Evolutionary conservation across 768 basidiomycete genomes (phyloP).

Genomic region (Panaeolus cyanescens): DNA sequence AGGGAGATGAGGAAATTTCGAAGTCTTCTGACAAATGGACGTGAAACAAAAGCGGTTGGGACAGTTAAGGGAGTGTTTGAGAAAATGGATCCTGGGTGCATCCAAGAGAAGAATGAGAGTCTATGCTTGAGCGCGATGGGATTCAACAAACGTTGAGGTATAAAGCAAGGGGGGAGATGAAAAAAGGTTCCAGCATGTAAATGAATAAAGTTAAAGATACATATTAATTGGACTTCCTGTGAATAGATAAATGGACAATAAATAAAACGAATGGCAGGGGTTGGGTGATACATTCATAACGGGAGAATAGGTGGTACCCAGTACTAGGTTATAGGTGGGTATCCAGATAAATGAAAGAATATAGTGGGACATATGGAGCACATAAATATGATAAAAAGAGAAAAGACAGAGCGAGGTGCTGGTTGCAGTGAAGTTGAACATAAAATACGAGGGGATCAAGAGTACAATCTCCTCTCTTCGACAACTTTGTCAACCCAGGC

Average conservation of each 20-base stretch:
- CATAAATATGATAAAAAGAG: not conserved
- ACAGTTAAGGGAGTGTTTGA: no score
- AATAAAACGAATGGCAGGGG: not conserved
- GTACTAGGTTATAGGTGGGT: not conserved
- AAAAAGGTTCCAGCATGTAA: not conserved
- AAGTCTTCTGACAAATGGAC: no score
- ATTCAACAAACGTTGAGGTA: not conserved
- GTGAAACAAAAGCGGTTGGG: not conserved
- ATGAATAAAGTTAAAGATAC: not conserved
- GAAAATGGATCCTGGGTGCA: no score
- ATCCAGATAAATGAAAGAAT: not conserved
- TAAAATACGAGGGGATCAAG: not conserved
- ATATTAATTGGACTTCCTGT: not conserved
- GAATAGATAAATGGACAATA: not conserved
- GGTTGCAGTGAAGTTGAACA: not conserved
- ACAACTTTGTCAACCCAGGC: conserved; percentile 72
- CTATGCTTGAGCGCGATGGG: not conserved
- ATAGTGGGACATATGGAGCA: not conserved
- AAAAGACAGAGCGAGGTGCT: not conserved
- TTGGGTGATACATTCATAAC: not conserved
- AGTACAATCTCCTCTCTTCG: conserved; percentile 55
- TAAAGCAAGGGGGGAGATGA: not conserved
- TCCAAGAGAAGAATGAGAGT: no score
- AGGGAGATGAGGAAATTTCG: not conserved
- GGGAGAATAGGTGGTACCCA: not conserved